Evolutionary conservation across 2,329 filamentous ascomycete species (phyloP), one percentile per base, ranked within the genome.

Genomic region (Fusarium pseudograminearum): DNA sequence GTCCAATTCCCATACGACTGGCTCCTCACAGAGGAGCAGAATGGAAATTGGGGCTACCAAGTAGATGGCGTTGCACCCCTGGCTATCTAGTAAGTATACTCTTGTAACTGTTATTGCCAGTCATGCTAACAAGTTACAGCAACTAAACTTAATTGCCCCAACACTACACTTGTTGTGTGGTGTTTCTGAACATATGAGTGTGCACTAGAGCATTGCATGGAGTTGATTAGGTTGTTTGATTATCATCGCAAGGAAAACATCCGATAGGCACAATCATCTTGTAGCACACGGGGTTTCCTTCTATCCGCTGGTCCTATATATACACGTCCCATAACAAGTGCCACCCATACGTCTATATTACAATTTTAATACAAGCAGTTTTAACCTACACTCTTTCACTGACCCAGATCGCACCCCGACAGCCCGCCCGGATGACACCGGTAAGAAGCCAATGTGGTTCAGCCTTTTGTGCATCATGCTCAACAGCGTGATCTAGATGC

Each of bases 1-100:
- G 94, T 99, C 28, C 83, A 93, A 69, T 99, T 97, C 84, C 96
- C 96, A 8, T 97, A 98, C 80, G 93, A 99, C 76, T 99, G 97
- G 94, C 87, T 97, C 56, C 88, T 92, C 73, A 92, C 91, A 58
- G 96, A 98, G 81, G 96, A 98, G 83, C 89, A 90, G 76, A 94
- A 93, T 71, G 93, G 94, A 59, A 97, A 98, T 77, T 99, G 96
- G 96, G 87, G 98, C 67, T 98, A 97, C 81, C 93, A 95, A 77
- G 93, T 98, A 58, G 96, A 99, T 79, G 91, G 97, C 79, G 91
- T 99, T 78, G 97, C 96, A 74, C 96, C 96, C 59, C 85, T 99
- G 81, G 94, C 98, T 82, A 98, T 99, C 76, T 99, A 99, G 92
- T 93, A 85, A 90, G 91, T 86, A 16, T 12, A 16, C 34, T 15